phyloP scores from a whole-genome alignment of 495 filamentous ascomycete genomes.

The Coniosporium apollinis region DNA sequence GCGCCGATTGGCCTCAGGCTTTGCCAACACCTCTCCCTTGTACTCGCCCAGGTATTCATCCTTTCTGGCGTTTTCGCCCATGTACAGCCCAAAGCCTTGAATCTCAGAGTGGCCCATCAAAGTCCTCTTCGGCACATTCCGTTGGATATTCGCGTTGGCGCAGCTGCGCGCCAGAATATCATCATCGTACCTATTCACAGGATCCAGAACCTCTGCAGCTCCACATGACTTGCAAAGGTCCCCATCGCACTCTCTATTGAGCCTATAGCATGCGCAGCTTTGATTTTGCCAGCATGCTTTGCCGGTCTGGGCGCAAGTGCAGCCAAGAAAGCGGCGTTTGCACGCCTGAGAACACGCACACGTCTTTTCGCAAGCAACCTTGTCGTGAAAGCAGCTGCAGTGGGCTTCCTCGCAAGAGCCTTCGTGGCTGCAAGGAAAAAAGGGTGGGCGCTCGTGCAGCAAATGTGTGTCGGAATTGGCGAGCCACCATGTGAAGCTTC shows the following conservation, averaged over 20 bases:
- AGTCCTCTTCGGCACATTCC: slow-evolving; percentile 39
- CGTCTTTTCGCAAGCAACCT: slow-evolving; percentile 48
- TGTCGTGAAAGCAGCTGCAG: slow-evolving; percentile 36
- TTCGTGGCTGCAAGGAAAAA: slow-evolving; percentile 24
- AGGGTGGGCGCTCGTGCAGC: slow-evolving; percentile 15
- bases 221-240: slow-evolving; percentile 51
- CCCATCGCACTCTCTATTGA: slow-evolving; percentile 56
- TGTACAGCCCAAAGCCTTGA: slow-evolving; percentile 49
- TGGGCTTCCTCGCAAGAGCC: slow-evolving; percentile 24
- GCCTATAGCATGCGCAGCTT: slow-evolving; percentile 39
- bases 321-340: slow-evolving; percentile 47
- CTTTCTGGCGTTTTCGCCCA: slow-evolving; percentile 40
- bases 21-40: slow-evolving; percentile 50
- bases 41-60: slow-evolving; percentile 56
- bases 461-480: slow-evolving; percentile 2
- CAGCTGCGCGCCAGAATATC: slow-evolving; percentile 33
- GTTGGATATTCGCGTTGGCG: slow-evolving; percentile 45
- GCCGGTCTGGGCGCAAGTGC: slow-evolving; percentile 34
- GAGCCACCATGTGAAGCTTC: not conserved
- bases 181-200: slow-evolving; percentile 38
- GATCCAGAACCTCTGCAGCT: slow-evolving; percentile 43
- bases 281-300: slow-evolving; percentile 33
- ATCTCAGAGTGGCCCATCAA: slow-evolving; percentile 43
- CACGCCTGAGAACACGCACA: slow-evolving; percentile 46
- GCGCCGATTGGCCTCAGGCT: slow-evolving; percentile 45